Conservation (phyloP, 2,329 filamentous ascomycete species). For the Madurella mycetomatis region DNA sequence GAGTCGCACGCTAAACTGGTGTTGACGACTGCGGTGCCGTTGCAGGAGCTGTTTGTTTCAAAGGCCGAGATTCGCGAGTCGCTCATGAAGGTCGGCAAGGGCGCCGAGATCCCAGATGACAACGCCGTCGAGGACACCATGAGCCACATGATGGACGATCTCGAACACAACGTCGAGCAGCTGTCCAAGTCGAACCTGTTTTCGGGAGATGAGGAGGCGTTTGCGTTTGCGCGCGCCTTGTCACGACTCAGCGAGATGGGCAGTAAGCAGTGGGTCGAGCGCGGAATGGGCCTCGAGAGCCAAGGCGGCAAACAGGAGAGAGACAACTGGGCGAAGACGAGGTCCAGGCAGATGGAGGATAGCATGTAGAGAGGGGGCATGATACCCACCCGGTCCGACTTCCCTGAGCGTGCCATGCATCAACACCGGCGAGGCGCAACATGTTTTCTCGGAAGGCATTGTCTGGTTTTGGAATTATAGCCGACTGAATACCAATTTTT, state of each 20-base stretch:
- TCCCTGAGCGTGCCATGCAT: background rate
- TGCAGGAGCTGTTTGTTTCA: constrained; percentile 82
- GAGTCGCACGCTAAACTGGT: constrained; percentile 92
- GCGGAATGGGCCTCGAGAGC: constrained; percentile 64
- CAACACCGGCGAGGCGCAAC: background rate
- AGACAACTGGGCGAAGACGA: constrained; percentile 61
- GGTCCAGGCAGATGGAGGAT: constrained; percentile 65
- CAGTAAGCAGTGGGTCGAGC: constrained; percentile 88
- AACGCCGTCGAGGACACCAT: constrained; percentile 59
- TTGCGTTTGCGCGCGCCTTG: constrained; percentile 88
- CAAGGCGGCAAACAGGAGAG: constrained; percentile 61
- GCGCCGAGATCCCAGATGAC: constrained; percentile 40
- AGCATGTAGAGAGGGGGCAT: constrained; percentile 45
- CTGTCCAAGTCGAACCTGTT: constrained; percentile 85
- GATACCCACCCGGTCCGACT: constrained; percentile 2
- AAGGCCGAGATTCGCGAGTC: constrained; percentile 62
- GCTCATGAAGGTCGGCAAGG: constrained; percentile 40
- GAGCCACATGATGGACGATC: constrained; percentile 79
- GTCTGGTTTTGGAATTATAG: background rate
- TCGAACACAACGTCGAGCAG: constrained; percentile 78
- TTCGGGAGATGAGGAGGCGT: constrained; percentile 90
- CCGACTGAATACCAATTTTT: background rate
- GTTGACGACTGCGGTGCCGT: constrained; percentile 79
- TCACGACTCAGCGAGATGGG: constrained; percentile 89
- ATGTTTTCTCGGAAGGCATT: background rate